Evolutionary conservation across 345 rosid genomes (phyloP).

Genomic region (Pugionium dolabratum): DNA sequence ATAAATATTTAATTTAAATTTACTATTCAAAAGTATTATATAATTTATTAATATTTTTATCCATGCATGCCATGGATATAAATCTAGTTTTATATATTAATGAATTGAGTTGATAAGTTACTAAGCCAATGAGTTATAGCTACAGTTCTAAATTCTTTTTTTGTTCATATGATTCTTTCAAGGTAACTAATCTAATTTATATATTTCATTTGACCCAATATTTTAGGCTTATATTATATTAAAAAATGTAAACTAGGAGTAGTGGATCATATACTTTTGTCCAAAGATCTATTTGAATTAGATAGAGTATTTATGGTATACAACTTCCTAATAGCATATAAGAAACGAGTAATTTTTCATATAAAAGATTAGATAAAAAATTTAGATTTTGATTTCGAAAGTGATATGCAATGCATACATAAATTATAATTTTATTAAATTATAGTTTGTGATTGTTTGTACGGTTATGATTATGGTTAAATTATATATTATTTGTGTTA

Average conservation of each 20-base stretch:
- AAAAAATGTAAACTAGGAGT: not conserved
- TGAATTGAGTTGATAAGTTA: not conserved
- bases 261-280: conserved; percentile 1
- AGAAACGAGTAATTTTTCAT: not conserved
- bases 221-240: too few relatives aligned
- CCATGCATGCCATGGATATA: too few relatives aligned
- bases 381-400: too few relatives aligned
- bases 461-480: too few relatives aligned
- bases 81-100: not conserved
- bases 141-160: not conserved
- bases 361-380: too few relatives aligned
- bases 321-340: not conserved
- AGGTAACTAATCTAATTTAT: conserved; percentile 1
- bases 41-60: too few relatives aligned
- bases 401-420: too few relatives aligned
- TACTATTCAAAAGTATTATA: too few relatives aligned
- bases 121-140: conserved; percentile 13
- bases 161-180: not conserved
- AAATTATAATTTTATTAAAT: too few relatives aligned
- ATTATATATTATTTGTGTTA: too few relatives aligned
- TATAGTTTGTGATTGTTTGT: too few relatives aligned
- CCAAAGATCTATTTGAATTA: not conserved
- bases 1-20: too few relatives aligned
- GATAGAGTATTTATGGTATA: conserved; percentile 1
- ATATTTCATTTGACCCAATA: not conserved